Evolutionary conservation across 2,329 filamentous ascomycete species (phyloP).

Genomic region (Cercospora brassicicola): DNA sequence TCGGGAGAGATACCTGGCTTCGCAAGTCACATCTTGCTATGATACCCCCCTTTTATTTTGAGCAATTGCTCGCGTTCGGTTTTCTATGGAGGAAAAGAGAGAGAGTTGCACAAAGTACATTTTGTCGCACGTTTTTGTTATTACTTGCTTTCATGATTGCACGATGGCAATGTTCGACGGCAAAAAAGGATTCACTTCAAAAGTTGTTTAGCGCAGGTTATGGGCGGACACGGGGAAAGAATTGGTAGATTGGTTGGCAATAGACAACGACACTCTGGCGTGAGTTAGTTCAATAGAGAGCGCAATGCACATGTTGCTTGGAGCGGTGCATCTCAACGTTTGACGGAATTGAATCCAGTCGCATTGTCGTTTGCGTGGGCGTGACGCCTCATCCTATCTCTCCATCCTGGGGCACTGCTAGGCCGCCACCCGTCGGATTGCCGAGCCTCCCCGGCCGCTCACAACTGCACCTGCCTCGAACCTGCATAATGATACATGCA

Average conservation of each 20-base stretch:
- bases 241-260: not conserved
- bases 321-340: not conserved
- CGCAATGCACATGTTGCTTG: not conserved
- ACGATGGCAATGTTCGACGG: slow-evolving; percentile 10
- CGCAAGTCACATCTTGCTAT: slow-evolving; percentile 27
- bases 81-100: not conserved
- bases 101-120: not conserved
- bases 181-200: slow-evolving; percentile 8
- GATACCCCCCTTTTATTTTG: slow-evolving; percentile 24
- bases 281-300: not conserved
- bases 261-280: not conserved
- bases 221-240: not conserved
- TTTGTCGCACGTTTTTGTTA: not conserved
- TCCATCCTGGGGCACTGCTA: not conserved
- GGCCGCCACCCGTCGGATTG: not conserved
- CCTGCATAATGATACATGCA: not conserved
- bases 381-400: not conserved
- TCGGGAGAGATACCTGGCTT: slow-evolving; percentile 35
- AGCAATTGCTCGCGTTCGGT: slow-evolving; percentile 1
- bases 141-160: slow-evolving; percentile 1
- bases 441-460: not conserved
- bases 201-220: not conserved
- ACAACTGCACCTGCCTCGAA: slow-evolving; percentile 4
- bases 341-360: not conserved
- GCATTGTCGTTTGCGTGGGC: not conserved